Percentiles rank a stretch among this genome's conserved stretches.
phyloP scores from a whole-genome alignment of 257 asterid genomes.

The Nicotiana paniculata region DNA sequence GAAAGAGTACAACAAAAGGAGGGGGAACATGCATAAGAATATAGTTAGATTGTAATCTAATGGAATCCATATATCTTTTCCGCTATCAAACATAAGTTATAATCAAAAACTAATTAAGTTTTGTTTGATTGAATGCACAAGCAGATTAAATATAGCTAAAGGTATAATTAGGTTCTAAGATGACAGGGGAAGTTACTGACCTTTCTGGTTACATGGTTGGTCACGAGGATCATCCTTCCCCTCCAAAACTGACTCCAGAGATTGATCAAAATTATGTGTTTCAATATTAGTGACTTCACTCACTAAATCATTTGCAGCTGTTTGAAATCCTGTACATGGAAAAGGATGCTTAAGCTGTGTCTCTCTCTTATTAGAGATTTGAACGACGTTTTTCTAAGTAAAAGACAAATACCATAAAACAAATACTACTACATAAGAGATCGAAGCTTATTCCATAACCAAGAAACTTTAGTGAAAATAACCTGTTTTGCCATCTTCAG shows the following conservation, averaged over 20 bases:
- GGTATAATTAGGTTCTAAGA: not conserved
- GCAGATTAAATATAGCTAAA: not conserved
- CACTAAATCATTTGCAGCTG: slow-evolving; percentile 13
- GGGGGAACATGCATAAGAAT: too few species aligned
- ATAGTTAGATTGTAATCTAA: too few species aligned
- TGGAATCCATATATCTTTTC: not conserved
- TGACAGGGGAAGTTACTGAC: slow-evolving; percentile 20
- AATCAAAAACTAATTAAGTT: not conserved
- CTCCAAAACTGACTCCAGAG: slow-evolving; percentile 17
- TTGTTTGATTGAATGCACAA: not conserved
- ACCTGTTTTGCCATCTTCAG: slow-evolving; percentile 30
- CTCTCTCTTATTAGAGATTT: not conserved
- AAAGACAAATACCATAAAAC: not conserved
- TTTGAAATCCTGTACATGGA: slow-evolving; percentile 14
- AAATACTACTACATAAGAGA: not conserved
- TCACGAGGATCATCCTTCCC: slow-evolving; percentile 22
- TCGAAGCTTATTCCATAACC: not conserved
- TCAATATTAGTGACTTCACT: slow-evolving; percentile 14
- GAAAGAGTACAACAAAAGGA: too few species aligned
- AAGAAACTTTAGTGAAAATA: not conserved
- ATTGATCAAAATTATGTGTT: slow-evolving; percentile 9
- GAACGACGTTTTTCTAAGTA: not conserved
- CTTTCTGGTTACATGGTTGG: slow-evolving; percentile 22
- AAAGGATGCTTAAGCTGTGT: slow-evolving; percentile 5
- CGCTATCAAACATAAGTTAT: not conserved